phyloP scores from a whole-genome alignment of 345 rosid species.

The Acer saccharum region DNA sequence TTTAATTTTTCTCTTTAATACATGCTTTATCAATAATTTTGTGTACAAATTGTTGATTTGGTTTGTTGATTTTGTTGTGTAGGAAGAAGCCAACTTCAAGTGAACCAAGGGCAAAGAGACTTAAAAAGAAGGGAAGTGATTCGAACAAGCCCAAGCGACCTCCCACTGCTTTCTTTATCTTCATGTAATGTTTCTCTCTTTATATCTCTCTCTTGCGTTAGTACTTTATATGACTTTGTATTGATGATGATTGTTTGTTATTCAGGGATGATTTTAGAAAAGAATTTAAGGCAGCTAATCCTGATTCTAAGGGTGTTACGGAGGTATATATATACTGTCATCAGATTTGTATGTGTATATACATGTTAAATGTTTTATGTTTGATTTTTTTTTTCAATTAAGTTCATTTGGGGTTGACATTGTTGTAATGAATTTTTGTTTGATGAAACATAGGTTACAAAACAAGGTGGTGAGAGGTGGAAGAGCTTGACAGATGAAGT shows the following conservation, averaged over 20 bases:
- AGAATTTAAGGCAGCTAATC: constrained; percentile 58
- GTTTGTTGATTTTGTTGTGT: not conserved
- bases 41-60: not conserved
- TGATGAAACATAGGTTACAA: constrained; percentile 57
- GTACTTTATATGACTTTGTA: not conserved
- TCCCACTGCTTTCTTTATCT: constrained; percentile 83
- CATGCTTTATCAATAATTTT: not conserved
- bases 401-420: not conserved
- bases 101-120: constrained; percentile 74
- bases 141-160: constrained; percentile 73
- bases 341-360: not conserved
- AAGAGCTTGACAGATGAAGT: constrained; percentile 77
- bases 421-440: not conserved
- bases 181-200: constrained; percentile 48
- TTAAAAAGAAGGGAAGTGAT: constrained; percentile 46
- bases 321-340: constrained; percentile 39
- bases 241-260: constrained; percentile 14
- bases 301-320: constrained; percentile 51
- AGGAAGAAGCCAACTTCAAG: constrained; percentile 68
- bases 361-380: too few relatives aligned
- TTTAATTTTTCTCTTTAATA: not conserved
- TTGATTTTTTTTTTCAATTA: not conserved
- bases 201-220: not conserved
- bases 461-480: constrained; percentile 86
- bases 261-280: constrained; percentile 81